phyloP scores from a whole-genome alignment of 2,329 filamentous ascomycete species.

The Stemphylium lycopersici region DNA sequence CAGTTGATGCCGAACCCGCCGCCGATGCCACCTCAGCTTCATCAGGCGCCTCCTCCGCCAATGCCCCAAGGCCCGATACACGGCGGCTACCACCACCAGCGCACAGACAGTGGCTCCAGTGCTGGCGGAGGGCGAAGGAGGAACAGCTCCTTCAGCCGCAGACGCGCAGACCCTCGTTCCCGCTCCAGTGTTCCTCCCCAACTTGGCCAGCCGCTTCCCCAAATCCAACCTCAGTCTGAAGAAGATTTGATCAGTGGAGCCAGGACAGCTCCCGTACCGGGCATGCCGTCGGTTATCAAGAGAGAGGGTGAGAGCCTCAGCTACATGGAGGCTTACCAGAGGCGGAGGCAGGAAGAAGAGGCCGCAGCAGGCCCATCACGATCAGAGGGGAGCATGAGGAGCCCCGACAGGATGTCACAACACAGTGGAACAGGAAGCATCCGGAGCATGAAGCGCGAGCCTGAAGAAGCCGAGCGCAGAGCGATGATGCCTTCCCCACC shows the following conservation, averaged over 20 bases:
- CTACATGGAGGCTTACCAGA: conserved; percentile 41
- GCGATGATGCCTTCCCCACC: conserved; percentile 28
- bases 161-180: conserved; percentile 39
- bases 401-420: conserved; percentile 44
- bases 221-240: conserved; percentile 41
- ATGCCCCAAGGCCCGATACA: conserved; percentile 36
- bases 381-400: conserved; percentile 36
- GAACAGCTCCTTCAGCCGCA: conserved; percentile 43
- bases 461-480: conserved; percentile 33
- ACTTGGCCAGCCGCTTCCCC: conserved; percentile 40
- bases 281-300: conserved; percentile 37
- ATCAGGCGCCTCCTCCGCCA: conserved; percentile 33
- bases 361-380: conserved; percentile 21
- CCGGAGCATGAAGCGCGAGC: conserved; percentile 44
- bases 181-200: conserved; percentile 47
- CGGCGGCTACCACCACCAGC: conserved; percentile 36
- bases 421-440: conserved; percentile 43
- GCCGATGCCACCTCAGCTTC: conserved; percentile 31
- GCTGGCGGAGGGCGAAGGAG: conserved; percentile 34
- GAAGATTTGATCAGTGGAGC: conserved; percentile 44
- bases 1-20: conserved; percentile 40
- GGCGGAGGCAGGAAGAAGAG: conserved; percentile 40
- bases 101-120: conserved; percentile 42
- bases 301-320: conserved; percentile 34
- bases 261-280: conserved; percentile 43